Percentiles rank a stretch among this genome's conserved stretches.
phyloP scores from a whole-genome alignment of 331 rosid species.

The Telfairia occidentalis region DNA sequence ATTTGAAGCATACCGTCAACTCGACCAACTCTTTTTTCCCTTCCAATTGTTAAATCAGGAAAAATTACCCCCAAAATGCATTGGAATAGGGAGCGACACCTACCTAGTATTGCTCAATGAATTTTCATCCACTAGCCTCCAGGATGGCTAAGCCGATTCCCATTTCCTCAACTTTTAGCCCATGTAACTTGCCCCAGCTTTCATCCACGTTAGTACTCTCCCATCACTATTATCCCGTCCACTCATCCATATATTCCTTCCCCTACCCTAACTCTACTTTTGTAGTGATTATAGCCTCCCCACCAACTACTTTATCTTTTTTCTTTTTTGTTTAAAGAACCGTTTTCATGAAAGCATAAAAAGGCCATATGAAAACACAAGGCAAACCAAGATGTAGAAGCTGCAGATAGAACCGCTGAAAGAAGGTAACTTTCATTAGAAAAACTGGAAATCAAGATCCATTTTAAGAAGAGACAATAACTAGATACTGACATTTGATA shows the following conservation, averaged over 20 bases:
- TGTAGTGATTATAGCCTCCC: background rate
- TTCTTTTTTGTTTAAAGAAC: background rate
- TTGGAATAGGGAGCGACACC: background rate
- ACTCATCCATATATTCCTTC: background rate
- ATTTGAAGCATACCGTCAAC: background rate
- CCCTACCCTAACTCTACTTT: background rate
- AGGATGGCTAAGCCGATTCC: background rate
- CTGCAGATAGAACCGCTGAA: background rate
- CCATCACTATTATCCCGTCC: background rate
- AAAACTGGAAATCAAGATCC: background rate
- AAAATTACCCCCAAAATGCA: background rate
- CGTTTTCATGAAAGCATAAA: background rate
- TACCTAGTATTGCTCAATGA: background rate
- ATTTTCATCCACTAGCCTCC: background rate
- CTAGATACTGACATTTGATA: background rate
- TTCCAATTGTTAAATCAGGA: background rate
- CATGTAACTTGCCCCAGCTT: background rate
- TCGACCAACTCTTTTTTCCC: background rate
- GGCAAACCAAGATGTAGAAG: background rate
- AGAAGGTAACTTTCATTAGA: background rate
- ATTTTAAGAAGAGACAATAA: background rate
- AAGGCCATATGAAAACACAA: background rate
- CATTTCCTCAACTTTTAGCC: background rate
- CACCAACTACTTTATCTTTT: background rate
- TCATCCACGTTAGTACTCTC: background rate